Base-by-base conservation (phyloP, 139 green algal species). In the Picochlorum sp. region DNA sequence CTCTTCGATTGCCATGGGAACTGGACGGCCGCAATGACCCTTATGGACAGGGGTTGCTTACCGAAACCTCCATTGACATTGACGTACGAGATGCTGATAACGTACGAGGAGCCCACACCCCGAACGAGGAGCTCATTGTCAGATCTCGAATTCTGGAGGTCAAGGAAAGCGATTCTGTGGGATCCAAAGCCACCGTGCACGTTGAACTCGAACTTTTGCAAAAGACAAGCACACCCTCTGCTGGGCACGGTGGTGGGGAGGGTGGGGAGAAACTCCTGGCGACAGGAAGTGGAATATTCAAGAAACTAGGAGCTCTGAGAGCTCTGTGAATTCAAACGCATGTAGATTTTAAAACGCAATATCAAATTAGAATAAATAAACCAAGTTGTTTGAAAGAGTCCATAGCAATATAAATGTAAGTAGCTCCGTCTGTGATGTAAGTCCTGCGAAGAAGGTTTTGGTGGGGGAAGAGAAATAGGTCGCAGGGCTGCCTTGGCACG, bases 1-100 rank as follows among this genome's bases (percentile, higher is more conserved):
- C 28, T 88, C 18, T 80, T 95, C 49, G 87, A 95, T 72, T 95
- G 87, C 71, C 87, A 92, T 54, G 79, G 73, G 34, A 83, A 88
- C 68, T 90, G 83, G 86, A 88, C 79, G 14, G 85, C 87, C 3
- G 87, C 87, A 3, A 83, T 92, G 4, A 73, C 82, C 0, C 74
- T 95, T 4, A 95, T 95, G 87, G 87, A 95, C 69, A 67, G 78
- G 32, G 71, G 67, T 4, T 80, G 68, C 41, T 65, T 91, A 50
- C 82, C 87, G 1, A 81, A 78, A 44, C 87, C 87, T 2, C 85
- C 87, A 0, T 74, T 95, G n/a, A 95, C 87, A 4, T 78, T 95
- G 1, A 92, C 87, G 4, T 71, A 74, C 3, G 75, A 81, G 41
- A 78, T 94, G 59, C 61, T 83, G 73, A 84, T 92, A 58, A 78